Evolutionary conservation across 768 basidiomycete species (phyloP), one percentile per base, ranked within the genome.

Genomic region (Xanthoconium stramineum): DNA sequence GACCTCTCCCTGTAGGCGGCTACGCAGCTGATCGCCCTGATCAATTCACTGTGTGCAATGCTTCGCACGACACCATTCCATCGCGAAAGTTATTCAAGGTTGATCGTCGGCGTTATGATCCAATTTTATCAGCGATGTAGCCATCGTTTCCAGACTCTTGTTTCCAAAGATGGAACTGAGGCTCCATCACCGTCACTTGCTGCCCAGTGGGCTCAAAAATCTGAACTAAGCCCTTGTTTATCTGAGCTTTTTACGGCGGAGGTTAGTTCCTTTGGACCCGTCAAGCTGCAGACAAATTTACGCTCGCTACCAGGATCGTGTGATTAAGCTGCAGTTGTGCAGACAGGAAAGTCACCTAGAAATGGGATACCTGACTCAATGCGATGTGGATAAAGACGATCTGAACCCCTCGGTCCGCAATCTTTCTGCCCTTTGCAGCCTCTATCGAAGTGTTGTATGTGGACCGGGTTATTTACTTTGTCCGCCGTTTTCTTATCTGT

Each of bases 51-150:
- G 6, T 96, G 94, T 64, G 80, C 84, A 9, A 96, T 98, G 93
- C 82, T 97, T 19, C 82, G 85, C 54, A 87, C 85, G 6, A 94
- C 91, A 17, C 94, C 95, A 0, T 98, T 98, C 74, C 96, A 98
- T 66, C 82, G 88, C 57, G 96, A 98, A 71, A 94, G 88, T 67
- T 97, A 98, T 69, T 87, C 92, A 17, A 83, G 93, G n/a, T 77
- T 98, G 32, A 95, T 98, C 55, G 82, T 98, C 33, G 87, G 89
- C 15, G 89, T 98, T 52, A 89, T 98, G 55, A 93, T 96, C 39
- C 94, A 97, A 70, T 97, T 96, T 68, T 97, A 98, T 65, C 93
- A 97, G 67, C 84, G 89, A 29, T 98, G 94, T 62, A 93, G 91
- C 61, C 88, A 94, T 65, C 81, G 86, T 38, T 97, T 92, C 69